These are phyloP conservation scores for Nepenthes gracilis DNA, from an alignment of 148 eudicot species.

Conservation along the genomic window DNA sequence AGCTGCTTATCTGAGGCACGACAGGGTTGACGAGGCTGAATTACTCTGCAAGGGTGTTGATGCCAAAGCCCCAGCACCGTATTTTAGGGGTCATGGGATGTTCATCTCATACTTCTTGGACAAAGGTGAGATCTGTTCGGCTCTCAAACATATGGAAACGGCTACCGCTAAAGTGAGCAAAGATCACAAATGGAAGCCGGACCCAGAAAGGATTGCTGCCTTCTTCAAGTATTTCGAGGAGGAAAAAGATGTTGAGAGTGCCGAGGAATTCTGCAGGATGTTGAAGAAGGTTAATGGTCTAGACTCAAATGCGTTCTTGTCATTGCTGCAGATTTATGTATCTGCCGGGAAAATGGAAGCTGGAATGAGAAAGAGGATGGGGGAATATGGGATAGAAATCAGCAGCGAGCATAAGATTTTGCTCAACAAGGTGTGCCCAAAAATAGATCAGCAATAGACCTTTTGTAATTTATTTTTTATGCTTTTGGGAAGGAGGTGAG, in stretches of 20 bases:
- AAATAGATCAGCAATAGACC: slow-evolving; percentile 1
- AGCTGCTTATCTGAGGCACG: slow-evolving; percentile 33
- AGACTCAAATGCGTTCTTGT: slow-evolving; percentile 23
- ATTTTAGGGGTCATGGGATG: slow-evolving; percentile 18
- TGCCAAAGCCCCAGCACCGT: slow-evolving; percentile 14
- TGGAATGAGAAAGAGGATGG: slow-evolving; percentile 43
- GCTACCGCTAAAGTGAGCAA: slow-evolving; percentile 19
- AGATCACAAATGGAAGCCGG: slow-evolving; percentile 22
- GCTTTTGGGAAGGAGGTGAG: too few species aligned
- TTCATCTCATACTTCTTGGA: slow-evolving; percentile 30
- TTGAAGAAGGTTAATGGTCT: slow-evolving; percentile 28
- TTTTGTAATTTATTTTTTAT: too few species aligned
- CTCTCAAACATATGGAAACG: slow-evolving; percentile 35
- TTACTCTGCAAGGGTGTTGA: slow-evolving; percentile 17
- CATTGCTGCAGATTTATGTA: slow-evolving; percentile 40
- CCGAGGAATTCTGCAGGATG: slow-evolving; percentile 37
- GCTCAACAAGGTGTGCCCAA: slow-evolving; percentile 32
- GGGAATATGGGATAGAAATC: slow-evolving; percentile 34
- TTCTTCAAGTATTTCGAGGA: slow-evolving; percentile 24
- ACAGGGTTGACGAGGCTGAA: slow-evolving; percentile 52
- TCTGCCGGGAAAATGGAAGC: slow-evolving; percentile 37
- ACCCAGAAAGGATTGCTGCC: slow-evolving; percentile 7
- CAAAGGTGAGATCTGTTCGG: slow-evolving; percentile 25
- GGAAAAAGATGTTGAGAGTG: slow-evolving; percentile 42
- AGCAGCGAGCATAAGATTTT: slow-evolving; percentile 33